phyloP scores from a whole-genome alignment of 768 basidiomycete genomes.

The Neoboletus subvelutipes region DNA sequence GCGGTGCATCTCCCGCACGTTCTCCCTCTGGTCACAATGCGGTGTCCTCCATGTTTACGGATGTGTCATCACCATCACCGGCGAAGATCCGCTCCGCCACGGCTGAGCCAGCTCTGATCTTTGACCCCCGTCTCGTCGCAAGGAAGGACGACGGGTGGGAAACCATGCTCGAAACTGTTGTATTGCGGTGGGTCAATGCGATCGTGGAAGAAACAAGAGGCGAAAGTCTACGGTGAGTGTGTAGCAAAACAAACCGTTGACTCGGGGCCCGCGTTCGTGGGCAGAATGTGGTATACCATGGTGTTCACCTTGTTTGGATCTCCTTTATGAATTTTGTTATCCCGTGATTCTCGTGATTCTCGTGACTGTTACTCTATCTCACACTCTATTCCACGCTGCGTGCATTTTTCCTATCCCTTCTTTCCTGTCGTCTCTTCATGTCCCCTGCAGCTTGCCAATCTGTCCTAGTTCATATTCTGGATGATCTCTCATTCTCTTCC shows the following conservation, averaged over 20 bases:
- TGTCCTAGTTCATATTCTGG: constrained; percentile 3
- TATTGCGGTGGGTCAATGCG: constrained; percentile 65
- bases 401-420: background rate
- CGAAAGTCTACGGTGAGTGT: constrained; percentile 27
- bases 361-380: constrained; percentile 9
- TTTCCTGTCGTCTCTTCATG: background rate
- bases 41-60: background rate
- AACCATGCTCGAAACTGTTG: constrained; percentile 63
- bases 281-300: background rate
- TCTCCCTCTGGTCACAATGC: constrained; percentile 12
- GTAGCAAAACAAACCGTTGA: background rate
- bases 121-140: constrained; percentile 75
- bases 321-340: constrained; percentile 8
- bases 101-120: constrained; percentile 51
- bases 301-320: constrained; percentile 1
- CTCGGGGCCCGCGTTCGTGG: background rate
- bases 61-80: constrained; percentile 31
- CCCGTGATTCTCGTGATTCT: constrained; percentile 3
- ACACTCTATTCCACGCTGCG: constrained; percentile 11
- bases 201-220: constrained; percentile 67
- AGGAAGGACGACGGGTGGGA: constrained; percentile 79
- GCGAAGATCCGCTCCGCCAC: constrained; percentile 38
- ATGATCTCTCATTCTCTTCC: background rate
- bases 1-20: constrained; percentile 27
- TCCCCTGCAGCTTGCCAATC: background rate